Evolutionary conservation across 805 yeast genomes (phyloP), one percentile per base, ranked within the genome.

Genomic region (Myxozyma nipponensis): DNA sequence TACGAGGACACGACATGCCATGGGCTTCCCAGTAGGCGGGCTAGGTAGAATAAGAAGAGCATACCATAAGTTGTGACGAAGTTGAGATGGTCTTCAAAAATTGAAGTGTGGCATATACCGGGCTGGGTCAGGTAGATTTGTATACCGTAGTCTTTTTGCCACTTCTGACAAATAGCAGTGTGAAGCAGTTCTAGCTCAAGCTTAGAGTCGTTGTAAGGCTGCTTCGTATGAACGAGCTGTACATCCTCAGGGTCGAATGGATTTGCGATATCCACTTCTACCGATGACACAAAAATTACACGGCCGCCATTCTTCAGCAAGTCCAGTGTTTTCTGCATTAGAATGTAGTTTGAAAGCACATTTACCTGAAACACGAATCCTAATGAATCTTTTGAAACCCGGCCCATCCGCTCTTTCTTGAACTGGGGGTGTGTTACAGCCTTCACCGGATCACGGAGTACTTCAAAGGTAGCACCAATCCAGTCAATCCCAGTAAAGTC

Each of bases 331-430:
- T 78, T 81, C 59, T 84, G 86, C 47, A 90, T 74, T 46, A 93
- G 70, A 66, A 82, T 93, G 70, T 86, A 90, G 1, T 98, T 98
- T 0, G 95, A 96, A 69, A 93, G 87, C n/a, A 91, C 96, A 64
- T 93, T 93, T 3, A 93, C 95, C 68, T 93, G 95, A 71, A 91
- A 93, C 3, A 89, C 88, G 26, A 85, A 70, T 1, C 98, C 97
- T 73, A 91, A 60, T 0, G 79, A 89, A 67, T 93, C 98, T 18
- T 63, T 66, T 1, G 95, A 79, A 62, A 77, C 80, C 23, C 83
- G 82, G 3, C 97, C 96, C 17, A 79, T 75, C 50, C 77, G 74
- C 72, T 93, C 98, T 35, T 84, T 76, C 68, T 91, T 89, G 69
- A 86, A 90, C 1, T 82, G 80, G 6, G 96, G 97, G 52, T 77